Evolutionary conservation across 1,139 yeast species (phyloP).

Genomic region (Candida labiduridarum): DNA sequence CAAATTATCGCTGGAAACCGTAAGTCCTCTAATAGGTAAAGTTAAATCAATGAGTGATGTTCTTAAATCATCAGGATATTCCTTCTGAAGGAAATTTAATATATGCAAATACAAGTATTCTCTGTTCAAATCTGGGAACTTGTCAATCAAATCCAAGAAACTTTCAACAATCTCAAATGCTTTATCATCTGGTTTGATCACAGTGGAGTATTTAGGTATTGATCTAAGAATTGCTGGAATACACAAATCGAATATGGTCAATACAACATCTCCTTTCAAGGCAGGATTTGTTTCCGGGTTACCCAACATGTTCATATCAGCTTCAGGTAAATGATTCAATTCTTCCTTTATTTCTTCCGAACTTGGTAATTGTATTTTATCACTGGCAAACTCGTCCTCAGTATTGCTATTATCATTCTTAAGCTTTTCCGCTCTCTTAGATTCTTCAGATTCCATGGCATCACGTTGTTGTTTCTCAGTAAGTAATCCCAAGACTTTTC

Average conservation of each 20-base stretch:
- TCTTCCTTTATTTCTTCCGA: slow-evolving; percentile 61
- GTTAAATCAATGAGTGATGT: slow-evolving; percentile 61
- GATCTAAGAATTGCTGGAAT: slow-evolving; percentile 50
- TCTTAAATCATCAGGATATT: slow-evolving; percentile 39
- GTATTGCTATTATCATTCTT: slow-evolving; percentile 29
- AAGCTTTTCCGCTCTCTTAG: slow-evolving; percentile 24
- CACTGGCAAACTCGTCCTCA: slow-evolving; percentile 30
- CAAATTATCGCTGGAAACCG: slow-evolving; percentile 41
- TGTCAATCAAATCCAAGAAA: slow-evolving; percentile 61
- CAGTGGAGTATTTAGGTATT: slow-evolving; percentile 29
- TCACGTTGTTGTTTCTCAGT: slow-evolving; percentile 70
- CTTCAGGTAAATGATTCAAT: slow-evolving; percentile 77
- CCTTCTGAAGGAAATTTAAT: slow-evolving; percentile 49
- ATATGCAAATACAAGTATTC: slow-evolving; percentile 68
- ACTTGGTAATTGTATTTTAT: slow-evolving; percentile 52
- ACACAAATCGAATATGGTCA: slow-evolving; percentile 78
- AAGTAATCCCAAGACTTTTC: slow-evolving; percentile 77
- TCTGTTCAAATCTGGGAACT: slow-evolving; percentile 70
- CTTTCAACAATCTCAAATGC: slow-evolving; percentile 46
- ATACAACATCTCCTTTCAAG: slow-evolving; percentile 83
- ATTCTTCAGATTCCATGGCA: slow-evolving; percentile 48
- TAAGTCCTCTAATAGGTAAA: slow-evolving; percentile 63
- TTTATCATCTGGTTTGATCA: slow-evolving; percentile 33
- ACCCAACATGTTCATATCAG: slow-evolving; percentile 84
- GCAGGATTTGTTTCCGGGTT: slow-evolving; percentile 88